A percentile compares a stretch with the other conserved stretches of the same genome.
Conservation (phyloP, 1,284 basidiomycete species). For the Rhodotorula sp. region DNA sequence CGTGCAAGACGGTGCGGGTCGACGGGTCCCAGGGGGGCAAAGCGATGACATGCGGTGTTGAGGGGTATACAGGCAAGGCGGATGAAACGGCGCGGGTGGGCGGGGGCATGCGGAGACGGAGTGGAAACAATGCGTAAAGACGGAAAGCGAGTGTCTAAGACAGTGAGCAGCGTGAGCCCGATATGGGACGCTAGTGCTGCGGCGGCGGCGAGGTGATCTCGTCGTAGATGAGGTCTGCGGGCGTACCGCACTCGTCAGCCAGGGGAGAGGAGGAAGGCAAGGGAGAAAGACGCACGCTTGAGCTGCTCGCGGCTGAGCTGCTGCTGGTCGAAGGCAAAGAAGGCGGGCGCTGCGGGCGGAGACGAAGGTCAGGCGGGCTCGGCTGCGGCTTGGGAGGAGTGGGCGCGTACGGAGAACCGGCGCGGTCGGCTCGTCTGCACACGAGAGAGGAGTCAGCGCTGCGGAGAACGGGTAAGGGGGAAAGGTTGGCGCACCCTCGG, state of each 20-base stretch:
- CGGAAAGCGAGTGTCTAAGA: neutral
- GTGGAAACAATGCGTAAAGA: neutral
- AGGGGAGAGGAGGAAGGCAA: neutral
- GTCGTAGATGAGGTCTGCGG: constrained; percentile 54
- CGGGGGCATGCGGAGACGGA: neutral
- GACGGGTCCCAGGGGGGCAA: neutral
- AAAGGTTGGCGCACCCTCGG: too few relatives aligned
- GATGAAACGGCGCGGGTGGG: neutral
- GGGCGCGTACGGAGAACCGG: constrained; percentile 32
- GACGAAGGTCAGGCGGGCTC: neutral
- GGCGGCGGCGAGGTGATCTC: constrained; percentile 50
- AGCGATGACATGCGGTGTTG: neutral
- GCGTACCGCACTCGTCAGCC: too few relatives aligned
- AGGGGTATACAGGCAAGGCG: too few relatives aligned
- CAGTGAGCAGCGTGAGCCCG: neutral
- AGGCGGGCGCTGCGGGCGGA: constrained; percentile 66
- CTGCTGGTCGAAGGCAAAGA: constrained; percentile 76
- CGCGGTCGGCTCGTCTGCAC: constrained; percentile 44
- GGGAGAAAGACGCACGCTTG: constrained; percentile 51
- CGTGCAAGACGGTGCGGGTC: too few relatives aligned
- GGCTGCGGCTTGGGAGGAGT: neutral
- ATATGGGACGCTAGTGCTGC: constrained; percentile 4
- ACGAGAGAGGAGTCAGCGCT: too few relatives aligned
- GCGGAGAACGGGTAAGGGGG: too few relatives aligned
- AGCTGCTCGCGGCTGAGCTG: constrained; percentile 56